phyloP scores from a whole-genome alignment of 1,139 yeast species.

The Kurtzmaniella quercitrusa region DNA sequence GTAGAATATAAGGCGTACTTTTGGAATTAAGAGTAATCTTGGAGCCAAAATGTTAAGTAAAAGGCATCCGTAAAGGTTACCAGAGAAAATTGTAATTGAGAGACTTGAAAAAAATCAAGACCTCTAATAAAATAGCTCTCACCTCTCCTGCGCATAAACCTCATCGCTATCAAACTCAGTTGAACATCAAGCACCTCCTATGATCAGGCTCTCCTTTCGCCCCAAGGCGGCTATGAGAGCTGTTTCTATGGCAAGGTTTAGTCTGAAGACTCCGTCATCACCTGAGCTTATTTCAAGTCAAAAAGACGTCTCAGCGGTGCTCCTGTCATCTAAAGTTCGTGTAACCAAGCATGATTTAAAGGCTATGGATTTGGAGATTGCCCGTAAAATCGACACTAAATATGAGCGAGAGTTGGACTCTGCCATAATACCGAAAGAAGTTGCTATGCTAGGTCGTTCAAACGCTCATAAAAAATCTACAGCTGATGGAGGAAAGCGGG shows the following conservation, averaged over 20 bases:
- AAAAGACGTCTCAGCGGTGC: slow-evolving; percentile 1
- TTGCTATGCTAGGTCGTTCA: not conserved
- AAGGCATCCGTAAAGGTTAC: no score
- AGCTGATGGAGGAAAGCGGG: not conserved
- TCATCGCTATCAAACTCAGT: not conserved
- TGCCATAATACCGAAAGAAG: not conserved
- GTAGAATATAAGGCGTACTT: no score
- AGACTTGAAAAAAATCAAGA: no score
- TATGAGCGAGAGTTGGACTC: slow-evolving; percentile 1
- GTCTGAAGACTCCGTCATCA: not conserved
- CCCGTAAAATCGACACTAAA: not conserved
- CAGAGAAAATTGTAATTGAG: no score
- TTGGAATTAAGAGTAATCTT: no score
- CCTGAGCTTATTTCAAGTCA: not conserved
- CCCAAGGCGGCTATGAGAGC: not conserved
- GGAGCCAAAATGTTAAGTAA: no score
- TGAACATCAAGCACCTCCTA: not conserved
- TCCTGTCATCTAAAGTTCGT: not conserved
- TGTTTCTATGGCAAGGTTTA: not conserved
- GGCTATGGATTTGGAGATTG: not conserved
- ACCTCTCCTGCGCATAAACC: not conserved
- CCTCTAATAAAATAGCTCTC: no score
- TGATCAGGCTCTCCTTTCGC: not conserved
- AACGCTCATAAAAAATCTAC: not conserved
- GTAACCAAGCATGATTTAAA: not conserved